These are phyloP conservation scores for Neolentinus lepideus DNA, from an alignment of 1,284 basidiomycete genomes.

Conservation along the genomic window DNA sequence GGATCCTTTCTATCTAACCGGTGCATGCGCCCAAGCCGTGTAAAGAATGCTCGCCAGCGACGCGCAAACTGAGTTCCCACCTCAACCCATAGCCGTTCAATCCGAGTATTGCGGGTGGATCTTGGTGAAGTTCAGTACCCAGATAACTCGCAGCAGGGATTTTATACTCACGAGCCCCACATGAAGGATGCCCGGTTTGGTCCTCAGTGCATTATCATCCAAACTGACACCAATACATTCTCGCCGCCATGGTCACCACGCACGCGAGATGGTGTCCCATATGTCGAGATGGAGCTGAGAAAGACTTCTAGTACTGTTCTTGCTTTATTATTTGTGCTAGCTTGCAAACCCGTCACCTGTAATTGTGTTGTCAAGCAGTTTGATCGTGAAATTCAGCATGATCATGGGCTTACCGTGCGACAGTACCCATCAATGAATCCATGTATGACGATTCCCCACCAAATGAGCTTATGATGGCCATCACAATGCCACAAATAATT, in stretches of 20 bases:
- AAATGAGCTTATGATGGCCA: conserved; percentile 43
- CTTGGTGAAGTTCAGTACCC: conserved; percentile 7
- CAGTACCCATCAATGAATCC: conserved; percentile 36
- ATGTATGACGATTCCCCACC: conserved; percentile 44
- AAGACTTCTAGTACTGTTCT: conserved; percentile 29
- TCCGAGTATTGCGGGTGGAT: conserved; percentile 21
- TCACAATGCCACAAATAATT: conserved; percentile 41
- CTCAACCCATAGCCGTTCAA: conserved; percentile 33
- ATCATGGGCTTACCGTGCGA: conserved; percentile 25
- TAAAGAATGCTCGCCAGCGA: conserved; percentile 34
- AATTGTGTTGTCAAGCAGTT: no score
- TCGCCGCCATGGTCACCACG: conserved; percentile 22
- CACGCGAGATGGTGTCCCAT: conserved; percentile 18
- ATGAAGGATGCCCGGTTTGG: conserved; percentile 19
- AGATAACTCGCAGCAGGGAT: background rate
- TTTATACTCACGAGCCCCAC: conserved; percentile 18
- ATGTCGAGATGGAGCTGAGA: conserved; percentile 9
- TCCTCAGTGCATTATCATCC: conserved; percentile 17
- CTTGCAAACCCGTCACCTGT: conserved; percentile 25
- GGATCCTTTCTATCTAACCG: conserved; percentile 21
- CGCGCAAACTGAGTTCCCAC: conserved; percentile 28
- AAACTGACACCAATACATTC: conserved; percentile 18
- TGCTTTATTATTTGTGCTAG: conserved; percentile 31
- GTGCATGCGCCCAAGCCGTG: conserved; percentile 26
- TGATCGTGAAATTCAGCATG: no score